Base-by-base conservation (phyloP, 305 asterid genomes). In the Coffea humblotiana region DNA sequence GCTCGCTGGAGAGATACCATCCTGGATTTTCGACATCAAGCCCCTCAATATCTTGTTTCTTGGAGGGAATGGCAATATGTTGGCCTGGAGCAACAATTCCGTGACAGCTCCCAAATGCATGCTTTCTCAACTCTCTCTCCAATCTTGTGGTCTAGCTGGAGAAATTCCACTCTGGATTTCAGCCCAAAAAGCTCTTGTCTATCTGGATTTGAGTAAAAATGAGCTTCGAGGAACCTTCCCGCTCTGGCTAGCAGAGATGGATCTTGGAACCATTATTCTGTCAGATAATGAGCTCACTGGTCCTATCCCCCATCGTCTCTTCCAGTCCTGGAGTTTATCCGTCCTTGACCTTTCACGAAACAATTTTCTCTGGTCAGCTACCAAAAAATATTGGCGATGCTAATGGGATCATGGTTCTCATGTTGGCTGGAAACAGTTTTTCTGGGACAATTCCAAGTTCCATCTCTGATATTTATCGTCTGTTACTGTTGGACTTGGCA, bases 241-340 rank as follows among this genome's bases (percentile, higher is more conserved):
- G 0, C 74, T 51, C 18, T 85, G 88, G 88, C 82, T 85, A 35
- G 88, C 85, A 5, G 77, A 79, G 52, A 70, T 85, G 78, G 85
- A 75, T 60, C 61, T 81, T 13, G 83, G 85, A 48, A 66, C 67
- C 51, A 78, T 84, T 23, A 54, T 84, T 75, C 49, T 81, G 56
- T 81, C 87, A 19, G 85, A 84, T 69, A 84, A 84, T 76, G 78
- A 78, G 63, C 83, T 84, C 4, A 78, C 81, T 8, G 85, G 87
- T n/a, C 43, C 83, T 63, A 48, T 84, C 16, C 83, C 85, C 10
- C 77, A 83, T 5, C 75, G 74, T 51, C 77, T 84, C 69, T 84
- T 84, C 76, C 49, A 75, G 52, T 84, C 85, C 29, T 4, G 18
- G 68, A 78, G 74, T 74, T 73, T 84, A 64, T 84, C 85, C 8